Conservation (phyloP, 2,329 filamentous ascomycete genomes). For the Cladosporium halotolerans region DNA sequence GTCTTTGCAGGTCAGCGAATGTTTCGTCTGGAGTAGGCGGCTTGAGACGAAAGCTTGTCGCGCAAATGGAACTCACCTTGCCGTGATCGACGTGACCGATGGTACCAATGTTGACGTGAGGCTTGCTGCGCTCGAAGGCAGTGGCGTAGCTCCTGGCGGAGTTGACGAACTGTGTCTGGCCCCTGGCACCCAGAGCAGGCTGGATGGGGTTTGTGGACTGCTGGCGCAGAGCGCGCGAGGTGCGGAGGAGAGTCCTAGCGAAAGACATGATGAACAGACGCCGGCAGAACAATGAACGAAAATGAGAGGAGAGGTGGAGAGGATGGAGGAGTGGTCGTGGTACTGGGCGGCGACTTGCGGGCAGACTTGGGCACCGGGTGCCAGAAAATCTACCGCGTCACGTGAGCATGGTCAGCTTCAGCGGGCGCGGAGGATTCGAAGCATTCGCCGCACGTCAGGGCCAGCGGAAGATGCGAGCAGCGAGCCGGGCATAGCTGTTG, state of each 20-base stretch:
- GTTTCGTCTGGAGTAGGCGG: constrained; percentile 10
- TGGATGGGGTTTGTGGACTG: constrained; percentile 72
- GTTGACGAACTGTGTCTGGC: constrained; percentile 58
- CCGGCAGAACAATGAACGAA: constrained; percentile 2
- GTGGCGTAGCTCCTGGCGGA: constrained; percentile 57
- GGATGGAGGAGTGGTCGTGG: not conserved
- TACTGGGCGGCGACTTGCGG: too few species aligned
- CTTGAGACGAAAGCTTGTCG: not conserved
- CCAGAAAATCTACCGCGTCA: not conserved
- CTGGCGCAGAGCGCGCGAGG: constrained; percentile 68
- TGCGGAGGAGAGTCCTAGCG: constrained; percentile 76
- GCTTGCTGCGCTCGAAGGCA: constrained; percentile 81
- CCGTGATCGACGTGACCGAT: constrained; percentile 99
- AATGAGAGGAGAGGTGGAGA: constrained; percentile 6
- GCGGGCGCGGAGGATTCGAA: too few species aligned
- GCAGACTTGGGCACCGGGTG: too few species aligned
- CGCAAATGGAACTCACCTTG: constrained; percentile 59
- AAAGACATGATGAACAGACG: constrained; percentile 51
- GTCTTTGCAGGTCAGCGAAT: constrained; percentile 55
- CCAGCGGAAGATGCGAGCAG: too few species aligned
- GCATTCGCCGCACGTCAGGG: too few species aligned
- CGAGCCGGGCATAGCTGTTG: too few species aligned
- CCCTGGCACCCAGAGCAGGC: constrained; percentile 57
- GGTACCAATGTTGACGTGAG: constrained; percentile 97
- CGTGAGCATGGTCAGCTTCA: not conserved